Evolutionary conservation across 352 stramenopile genomes (phyloP), one percentile per base, ranked within the genome.

Genomic region (Phytopythium vexans): DNA sequence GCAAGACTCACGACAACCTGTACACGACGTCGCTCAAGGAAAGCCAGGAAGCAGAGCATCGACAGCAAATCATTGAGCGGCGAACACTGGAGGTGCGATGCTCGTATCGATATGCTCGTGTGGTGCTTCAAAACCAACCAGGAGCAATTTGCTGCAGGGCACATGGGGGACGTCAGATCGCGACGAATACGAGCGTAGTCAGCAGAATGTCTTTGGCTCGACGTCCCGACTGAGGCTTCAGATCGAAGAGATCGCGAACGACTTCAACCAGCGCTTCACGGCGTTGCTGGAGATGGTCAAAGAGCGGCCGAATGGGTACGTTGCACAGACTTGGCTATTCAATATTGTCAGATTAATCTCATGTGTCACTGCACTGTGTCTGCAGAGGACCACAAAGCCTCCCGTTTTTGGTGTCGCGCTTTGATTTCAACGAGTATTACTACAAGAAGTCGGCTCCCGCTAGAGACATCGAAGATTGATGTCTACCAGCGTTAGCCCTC

Each of bases 341-440:
- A n/a, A 49, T 60, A 12, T 27, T 27, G 21, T 27, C 21, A 27
- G 21, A 27, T 27, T 27, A 27, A 27, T 27, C 36, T 6, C 0
- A 9, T 51, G 6, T 43, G 6, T 16, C 14, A 5, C 16, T 38
- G 8, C 6, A 5, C 52, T 55, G 8, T 52, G 36, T 8, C 39
- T 41, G n/a, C 53, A 82, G 69, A 31, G 82, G 78, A 1, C 88
- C 76, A 0, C 86, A 96, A 52, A 87, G 86, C 31, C 62, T 97
- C 5, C 83, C 84, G 8, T 96, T 92, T 39, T 68, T 97, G 8
- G 74, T 89, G 39, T 92, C 91, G 8, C 88, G 88, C 7, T 92
- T 97, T 41, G 89, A 97, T 61, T 97, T 97, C 58, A 97, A 96
- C 58, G 85, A 95, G 64, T 97, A 77, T 43, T 97, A 97, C 32